Evolutionary conservation across 2,329 filamentous ascomycete species (phyloP).

Genomic region (Beauveria sp.): DNA sequence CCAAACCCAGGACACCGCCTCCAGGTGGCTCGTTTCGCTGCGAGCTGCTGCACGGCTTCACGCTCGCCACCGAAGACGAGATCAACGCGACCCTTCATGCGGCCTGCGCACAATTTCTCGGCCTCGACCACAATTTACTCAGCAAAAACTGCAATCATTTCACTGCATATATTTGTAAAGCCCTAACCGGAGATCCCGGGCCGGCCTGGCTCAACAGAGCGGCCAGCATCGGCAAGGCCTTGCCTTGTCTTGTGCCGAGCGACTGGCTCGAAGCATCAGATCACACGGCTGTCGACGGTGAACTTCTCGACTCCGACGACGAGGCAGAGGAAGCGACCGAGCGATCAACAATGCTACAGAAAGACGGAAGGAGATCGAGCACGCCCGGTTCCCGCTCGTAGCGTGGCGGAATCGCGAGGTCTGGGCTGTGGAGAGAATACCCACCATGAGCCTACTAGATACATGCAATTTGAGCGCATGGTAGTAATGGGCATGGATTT

Average conservation of each 20-base stretch:
- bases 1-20: slow-evolving; percentile 61
- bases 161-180: slow-evolving; percentile 66
- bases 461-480: not conserved
- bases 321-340: slow-evolving; percentile 35
- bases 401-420: not conserved
- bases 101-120: slow-evolving; percentile 65
- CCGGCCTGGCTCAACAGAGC: slow-evolving; percentile 76
- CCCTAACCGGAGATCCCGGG: slow-evolving; percentile 61
- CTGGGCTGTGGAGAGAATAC: not conserved
- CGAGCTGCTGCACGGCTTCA: slow-evolving; percentile 73
- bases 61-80: slow-evolving; percentile 59
- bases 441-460: not conserved
- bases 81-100: slow-evolving; percentile 62
- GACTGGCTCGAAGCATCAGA: slow-evolving; percentile 79
- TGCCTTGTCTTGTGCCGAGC: slow-evolving; percentile 74
- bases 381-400: not conserved
- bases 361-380: slow-evolving; percentile 16
- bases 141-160: slow-evolving; percentile 88
- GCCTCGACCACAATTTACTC: slow-evolving; percentile 71
- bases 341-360: slow-evolving; percentile 42
- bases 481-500: not conserved
- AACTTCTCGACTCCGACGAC: slow-evolving; percentile 51
- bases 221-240: slow-evolving; percentile 70
- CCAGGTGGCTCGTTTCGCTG: slow-evolving; percentile 70
- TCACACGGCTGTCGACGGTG: slow-evolving; percentile 64